Evolutionary conservation across 768 basidiomycete species (phyloP), one percentile per base, ranked within the genome.

Genomic region (Panellus pusillus): DNA sequence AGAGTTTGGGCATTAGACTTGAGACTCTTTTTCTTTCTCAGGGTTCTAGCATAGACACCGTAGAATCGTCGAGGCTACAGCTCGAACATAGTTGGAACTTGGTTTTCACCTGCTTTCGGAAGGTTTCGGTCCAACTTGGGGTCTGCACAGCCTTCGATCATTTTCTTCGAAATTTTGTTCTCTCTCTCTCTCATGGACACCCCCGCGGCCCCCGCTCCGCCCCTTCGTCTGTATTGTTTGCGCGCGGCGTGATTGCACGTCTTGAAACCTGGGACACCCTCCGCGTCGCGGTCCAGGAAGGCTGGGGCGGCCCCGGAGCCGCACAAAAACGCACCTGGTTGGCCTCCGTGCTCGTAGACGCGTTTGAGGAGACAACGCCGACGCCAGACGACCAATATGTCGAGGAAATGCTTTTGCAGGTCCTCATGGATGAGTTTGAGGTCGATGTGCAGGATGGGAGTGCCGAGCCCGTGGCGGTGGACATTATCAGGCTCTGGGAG

Each of bases 401-500:
- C 56, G 92, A 91, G 63, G 84, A 91, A 47, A 74, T 88, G 59
- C 75, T 98, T 11, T 74, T 89, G 12, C 92, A 96, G 64, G 81
- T 91, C 42, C 84, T 97, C 79, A 74, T 76, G 8, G 92, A 97
- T 62, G 95, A 97, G 65, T 98, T 92, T 63, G 92, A 93, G 17
- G 80, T 83, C 13, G 72, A 78, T 9, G 72, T 98, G 19, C 93
- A 97, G 60, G 96, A 98, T 63, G 91, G 82, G 17, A 93, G 91
- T 48, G 85, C 86, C 1, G 83, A 84, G 53, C 72, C 67, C 4
- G 84, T 98, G 39, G 87, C 92, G 11, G 71, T 66, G 59, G 91
- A 94, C 63, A 74, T 94, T 31, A 77, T 91, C 27, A 69, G 63
- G 37, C 69, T 93, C 20, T 94, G 91, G 85, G 78, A 76, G 27